Evolutionary conservation across 2,329 filamentous ascomycete species (phyloP), one percentile per base, ranked within the genome.

Genomic region (Trichophyton rubrum): DNA sequence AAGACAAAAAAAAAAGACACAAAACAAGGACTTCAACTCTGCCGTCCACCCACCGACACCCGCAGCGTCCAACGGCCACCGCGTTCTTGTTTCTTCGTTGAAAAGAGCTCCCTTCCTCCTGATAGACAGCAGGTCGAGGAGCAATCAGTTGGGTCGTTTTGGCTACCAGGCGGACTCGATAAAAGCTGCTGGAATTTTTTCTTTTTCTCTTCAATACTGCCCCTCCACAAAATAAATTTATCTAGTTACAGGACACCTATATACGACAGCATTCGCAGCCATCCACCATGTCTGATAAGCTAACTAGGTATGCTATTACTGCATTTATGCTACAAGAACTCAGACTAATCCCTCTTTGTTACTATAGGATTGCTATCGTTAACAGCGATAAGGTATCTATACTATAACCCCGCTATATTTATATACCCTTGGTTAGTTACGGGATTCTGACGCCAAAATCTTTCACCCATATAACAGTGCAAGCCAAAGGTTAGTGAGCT

Each of bases 281-380:
- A 24, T 51, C 40, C 77, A 82, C 70, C 72, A 96, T 96, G 90
- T 82, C 89, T 74, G 90, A 96, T 82, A 96, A 88, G 79, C 85
- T 96, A 71, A 97, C 92, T 70, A 89, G 91, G 90, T 96, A 85
- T 69, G 85, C 55, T 35, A 27, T 38, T 13, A 17, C 20, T 7
- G n/a, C 20, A 13, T 30, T 30, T 30, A 11, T 45, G 1, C 57
- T 20, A 15, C 22, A 17, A 43, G 40, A 35, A 43, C n/a, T 17
- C 58, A 57, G 61, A 63, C 63, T 68, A 38, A 67, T 35, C 7
- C n/a, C 59, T 61, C 22, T 27, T 58, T 58, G 60, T 59, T 38
- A 63, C 56, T 56, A 11, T 72, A 95, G 93, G 88, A 91, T 99
- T 79, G 93, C 93, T 71, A 99, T 99, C 80, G 89, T 99, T 81